Evolutionary conservation across 2,329 filamentous ascomycete genomes (phyloP).

Genomic region (Huntiella bhutanensis): DNA sequence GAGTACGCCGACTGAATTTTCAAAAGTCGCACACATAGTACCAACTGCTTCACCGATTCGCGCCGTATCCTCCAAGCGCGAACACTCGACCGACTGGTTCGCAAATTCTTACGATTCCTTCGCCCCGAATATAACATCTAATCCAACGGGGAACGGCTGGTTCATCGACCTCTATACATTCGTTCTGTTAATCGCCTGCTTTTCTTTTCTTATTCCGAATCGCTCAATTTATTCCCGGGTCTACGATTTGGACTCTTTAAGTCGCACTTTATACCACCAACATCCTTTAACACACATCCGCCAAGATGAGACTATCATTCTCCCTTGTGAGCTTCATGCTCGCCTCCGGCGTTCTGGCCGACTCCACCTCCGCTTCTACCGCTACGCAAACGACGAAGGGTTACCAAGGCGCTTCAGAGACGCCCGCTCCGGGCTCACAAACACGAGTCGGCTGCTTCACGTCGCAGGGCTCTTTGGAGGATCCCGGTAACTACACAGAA

Average conservation of each 20-base stretch:
- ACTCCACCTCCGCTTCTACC: background rate
- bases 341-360: background rate
- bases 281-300: background rate
- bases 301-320: constrained; percentile 10
- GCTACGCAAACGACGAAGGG: constrained; percentile 16
- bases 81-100: background rate
- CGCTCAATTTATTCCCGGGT: background rate
- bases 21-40: too few relatives aligned
- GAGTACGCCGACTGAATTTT: background rate
- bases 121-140: background rate
- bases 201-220: background rate
- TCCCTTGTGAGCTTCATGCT: background rate
- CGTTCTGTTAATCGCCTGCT: background rate
- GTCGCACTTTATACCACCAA: background rate
- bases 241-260: too few relatives aligned
- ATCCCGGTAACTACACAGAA: constrained; percentile 13
- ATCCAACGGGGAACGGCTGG: constrained; percentile 9
- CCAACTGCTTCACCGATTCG: background rate
- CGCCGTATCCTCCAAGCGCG: background rate
- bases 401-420: constrained; percentile 17
- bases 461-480: constrained; percentile 23
- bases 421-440: constrained; percentile 20
- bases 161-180: constrained; percentile 7
- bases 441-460: constrained; percentile 34
- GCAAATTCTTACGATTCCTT: background rate